Conservation (phyloP, 345 rosid genomes). For the Eucalyptus grandis region DNA sequence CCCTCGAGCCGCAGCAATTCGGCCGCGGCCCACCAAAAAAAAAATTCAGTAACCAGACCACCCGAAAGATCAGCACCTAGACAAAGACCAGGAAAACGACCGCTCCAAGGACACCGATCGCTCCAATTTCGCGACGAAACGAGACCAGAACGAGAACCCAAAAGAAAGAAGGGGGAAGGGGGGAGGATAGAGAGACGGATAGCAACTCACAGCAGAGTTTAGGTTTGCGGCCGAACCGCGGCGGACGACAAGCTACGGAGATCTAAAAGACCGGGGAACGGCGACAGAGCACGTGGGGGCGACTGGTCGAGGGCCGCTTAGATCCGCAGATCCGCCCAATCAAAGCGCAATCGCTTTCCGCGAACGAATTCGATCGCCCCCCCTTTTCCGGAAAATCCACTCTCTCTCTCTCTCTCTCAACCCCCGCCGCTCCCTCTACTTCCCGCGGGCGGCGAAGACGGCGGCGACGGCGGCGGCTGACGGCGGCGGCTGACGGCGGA, state of each 20-base stretch:
- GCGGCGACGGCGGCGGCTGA: neutral
- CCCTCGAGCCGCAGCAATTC: neutral
- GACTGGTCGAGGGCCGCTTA: neutral
- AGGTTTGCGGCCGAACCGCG: neutral
- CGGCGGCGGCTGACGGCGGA: neutral
- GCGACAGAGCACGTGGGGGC: constrained; percentile 24
- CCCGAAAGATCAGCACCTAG: neutral
- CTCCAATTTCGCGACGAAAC: neutral
- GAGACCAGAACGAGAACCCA: neutral
- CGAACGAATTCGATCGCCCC: neutral
- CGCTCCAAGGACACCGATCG: neutral
- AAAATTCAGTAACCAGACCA: neutral
- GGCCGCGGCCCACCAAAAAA: neutral
- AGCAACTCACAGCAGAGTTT: constrained; percentile 17
- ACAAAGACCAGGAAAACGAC: neutral
- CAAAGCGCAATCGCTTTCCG: neutral
- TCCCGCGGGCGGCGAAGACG: neutral
- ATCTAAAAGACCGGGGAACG: constrained; percentile 31
- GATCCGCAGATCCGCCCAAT: constrained; percentile 47
- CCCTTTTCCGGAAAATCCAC: neutral
- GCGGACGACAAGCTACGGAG: constrained; percentile 28
- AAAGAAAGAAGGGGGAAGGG: neutral
- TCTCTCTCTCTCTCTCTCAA: neutral
- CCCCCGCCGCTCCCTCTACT: neutral
- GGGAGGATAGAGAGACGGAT: neutral